phyloP scores from a whole-genome alignment of 2,329 filamentous ascomycete species.

The Scedosporium minutisporum region DNA sequence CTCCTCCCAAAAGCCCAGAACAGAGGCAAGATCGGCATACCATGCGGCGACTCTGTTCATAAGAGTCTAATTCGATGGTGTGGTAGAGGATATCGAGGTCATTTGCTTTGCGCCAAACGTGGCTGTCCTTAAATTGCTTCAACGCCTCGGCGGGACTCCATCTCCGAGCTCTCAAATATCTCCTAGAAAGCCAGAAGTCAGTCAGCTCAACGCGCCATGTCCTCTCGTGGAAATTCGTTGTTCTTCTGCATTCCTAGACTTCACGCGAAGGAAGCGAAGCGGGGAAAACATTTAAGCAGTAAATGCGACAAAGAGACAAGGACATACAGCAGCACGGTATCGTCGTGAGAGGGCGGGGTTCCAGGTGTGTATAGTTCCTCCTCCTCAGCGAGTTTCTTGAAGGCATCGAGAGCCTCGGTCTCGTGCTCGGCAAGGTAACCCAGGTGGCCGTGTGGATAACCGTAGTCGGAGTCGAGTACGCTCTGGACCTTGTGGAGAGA shows the following conservation, averaged over 20 bases:
- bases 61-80: slow-evolving; percentile 76
- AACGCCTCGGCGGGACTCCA: slow-evolving; percentile 72
- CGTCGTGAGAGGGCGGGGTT: slow-evolving; percentile 56
- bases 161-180: slow-evolving; percentile 75
- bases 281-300: not conserved
- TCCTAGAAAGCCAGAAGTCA: slow-evolving; percentile 38
- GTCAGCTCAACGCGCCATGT: not conserved
- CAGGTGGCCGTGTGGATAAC: slow-evolving; percentile 69
- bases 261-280: not conserved
- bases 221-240: not conserved
- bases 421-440: slow-evolving; percentile 66
- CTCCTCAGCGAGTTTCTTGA: slow-evolving; percentile 60
- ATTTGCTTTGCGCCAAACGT: slow-evolving; percentile 76
- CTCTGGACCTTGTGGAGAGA: not conserved
- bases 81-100: slow-evolving; percentile 71
- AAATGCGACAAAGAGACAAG: not conserved
- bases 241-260: not conserved
- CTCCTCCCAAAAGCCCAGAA: too few relatives aligned
- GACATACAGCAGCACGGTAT: slow-evolving; percentile 60
- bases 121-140: slow-evolving; percentile 77
- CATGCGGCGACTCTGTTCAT: slow-evolving; percentile 68
- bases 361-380: slow-evolving; percentile 53
- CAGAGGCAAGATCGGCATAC: slow-evolving; percentile 29
- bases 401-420: slow-evolving; percentile 54
- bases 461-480: slow-evolving; percentile 26